phyloP scores from a whole-genome alignment of 441 rosid species.

The Bocquillonia castaneifolia region DNA sequence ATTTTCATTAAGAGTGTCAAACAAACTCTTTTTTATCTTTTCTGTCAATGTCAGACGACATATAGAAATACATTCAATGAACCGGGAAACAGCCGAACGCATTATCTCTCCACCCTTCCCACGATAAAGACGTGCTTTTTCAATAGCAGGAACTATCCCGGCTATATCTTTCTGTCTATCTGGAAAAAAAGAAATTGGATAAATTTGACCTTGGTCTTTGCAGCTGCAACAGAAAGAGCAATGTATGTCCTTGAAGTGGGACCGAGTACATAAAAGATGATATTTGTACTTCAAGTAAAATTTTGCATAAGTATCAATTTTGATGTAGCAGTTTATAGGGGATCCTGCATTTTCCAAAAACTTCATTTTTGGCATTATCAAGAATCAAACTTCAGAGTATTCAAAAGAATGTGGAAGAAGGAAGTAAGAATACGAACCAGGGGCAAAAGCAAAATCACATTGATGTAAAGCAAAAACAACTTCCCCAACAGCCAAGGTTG shows the following conservation, averaged over 20 bases:
- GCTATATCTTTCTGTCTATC: conserved; percentile 68
- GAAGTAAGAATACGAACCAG: conserved; percentile 46
- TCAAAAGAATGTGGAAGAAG: no score
- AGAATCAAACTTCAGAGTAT: background rate
- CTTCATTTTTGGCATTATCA: background rate
- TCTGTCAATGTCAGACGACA: conserved; percentile 56
- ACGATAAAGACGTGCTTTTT: conserved; percentile 93
- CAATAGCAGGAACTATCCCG: conserved; percentile 79
- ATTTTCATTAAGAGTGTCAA: conserved; percentile 77
- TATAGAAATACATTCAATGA: conserved; percentile 70
- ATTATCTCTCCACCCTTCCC: conserved; percentile 99
- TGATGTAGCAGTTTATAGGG: background rate
- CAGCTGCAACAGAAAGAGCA: conserved; percentile 3
- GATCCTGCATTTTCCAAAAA: background rate
- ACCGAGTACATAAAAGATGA: background rate
- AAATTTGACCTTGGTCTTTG: background rate
- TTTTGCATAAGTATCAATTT: background rate
- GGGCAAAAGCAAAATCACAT: conserved; percentile 44
- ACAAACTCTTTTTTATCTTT: conserved; percentile 58
- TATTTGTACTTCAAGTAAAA: background rate
- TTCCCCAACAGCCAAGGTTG: conserved; percentile 83
- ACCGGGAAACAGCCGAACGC: conserved; percentile 95
- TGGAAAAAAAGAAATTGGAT: conserved; percentile 29
- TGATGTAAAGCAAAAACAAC: conserved; percentile 67
- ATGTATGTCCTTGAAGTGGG: conserved; percentile 1